Evolutionary conservation across 257 asterid species (phyloP), one percentile per base, ranked within the genome.

Genomic region (Solanum piurae): DNA sequence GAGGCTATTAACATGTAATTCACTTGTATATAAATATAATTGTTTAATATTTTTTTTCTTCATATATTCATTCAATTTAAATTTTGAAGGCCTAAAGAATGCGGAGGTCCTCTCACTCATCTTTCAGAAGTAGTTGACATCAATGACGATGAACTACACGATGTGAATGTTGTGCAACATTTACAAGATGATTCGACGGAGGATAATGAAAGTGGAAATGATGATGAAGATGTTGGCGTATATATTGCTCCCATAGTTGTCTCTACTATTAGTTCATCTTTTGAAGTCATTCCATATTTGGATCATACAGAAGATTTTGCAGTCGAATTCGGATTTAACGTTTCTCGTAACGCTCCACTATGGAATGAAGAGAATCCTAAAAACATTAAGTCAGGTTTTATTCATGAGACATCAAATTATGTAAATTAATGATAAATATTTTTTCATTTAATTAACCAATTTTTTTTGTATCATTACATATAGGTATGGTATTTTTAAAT

Each of bases 281-380:
- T 55, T 3, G n/a, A 16, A 18, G 23, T 5, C 10, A 55, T 18
- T 55, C 7, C 64, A 55, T 55, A 6, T 55, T 55, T 55, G 64
- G 64, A 55, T 5, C 4, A 55, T 55, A 14, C n/a, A 3, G 8
- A 1, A 55, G 10, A 55, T 16, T 20, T 16, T 55, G n/a, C 8
- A 5, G 4, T 18, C 0, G 11, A 55, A 18, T 20, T 0, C 2
- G 0, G n/a, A 18, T 3, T 55, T 18, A 55, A 16, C 4, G 1
- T 5, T 18, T 3, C 11, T 18, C 4, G 3, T 3, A 55, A 55
- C 4, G n/a, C 11, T 55, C n/a, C n/a, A 55, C 9, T 55, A 7
- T 6, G n/a, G 4, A 20, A 55, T 7, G 62, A 55, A 55, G 18
- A 55, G 1, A 55, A 55, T 6, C 64, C 2, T 18, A 1, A 55